Conservation (phyloP, 257 asterid genomes). For the Perilla frutescens region DNA sequence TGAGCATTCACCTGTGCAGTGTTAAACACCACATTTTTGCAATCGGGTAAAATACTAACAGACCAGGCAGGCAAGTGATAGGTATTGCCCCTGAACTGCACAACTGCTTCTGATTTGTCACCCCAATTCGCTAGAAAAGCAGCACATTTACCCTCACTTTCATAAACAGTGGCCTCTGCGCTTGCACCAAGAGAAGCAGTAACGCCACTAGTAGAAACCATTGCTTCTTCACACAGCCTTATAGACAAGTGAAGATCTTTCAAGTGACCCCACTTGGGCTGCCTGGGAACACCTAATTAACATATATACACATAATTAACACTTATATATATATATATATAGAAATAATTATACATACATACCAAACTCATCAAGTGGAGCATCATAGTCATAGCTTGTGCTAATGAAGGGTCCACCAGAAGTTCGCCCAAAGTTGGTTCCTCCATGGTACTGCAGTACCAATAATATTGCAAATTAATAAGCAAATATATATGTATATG, state of each 20-base stretch:
- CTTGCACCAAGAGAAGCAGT: slow-evolving; percentile 58
- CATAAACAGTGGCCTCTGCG: slow-evolving; percentile 68
- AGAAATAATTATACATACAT: neutral
- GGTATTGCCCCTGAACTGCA: slow-evolving; percentile 60
- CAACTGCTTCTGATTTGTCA: slow-evolving; percentile 58
- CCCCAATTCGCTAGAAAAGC: slow-evolving; percentile 70
- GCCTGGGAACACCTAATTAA: slow-evolving; percentile 56
- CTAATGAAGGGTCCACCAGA: slow-evolving; percentile 83
- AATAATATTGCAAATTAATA: too few species aligned
- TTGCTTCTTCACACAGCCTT: slow-evolving; percentile 80
- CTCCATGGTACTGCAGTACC: slow-evolving; percentile 73
- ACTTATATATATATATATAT: too few species aligned
- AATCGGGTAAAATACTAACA: slow-evolving; percentile 86
- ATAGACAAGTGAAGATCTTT: slow-evolving; percentile 74
- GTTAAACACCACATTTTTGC: slow-evolving; percentile 68
- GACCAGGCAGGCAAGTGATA: slow-evolving; percentile 84
- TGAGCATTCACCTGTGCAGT: slow-evolving; percentile 58
- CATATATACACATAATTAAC: too few species aligned
- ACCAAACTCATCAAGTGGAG: slow-evolving; percentile 93
- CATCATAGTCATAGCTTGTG: slow-evolving; percentile 89
- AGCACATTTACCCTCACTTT: slow-evolving; percentile 65
- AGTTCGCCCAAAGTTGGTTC: slow-evolving; percentile 85
- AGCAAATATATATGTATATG: neutral
- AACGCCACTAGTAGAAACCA: slow-evolving; percentile 62
- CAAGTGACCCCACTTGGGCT: slow-evolving; percentile 86